Base-by-base conservation (phyloP, 768 basidiomycete species). In the Auriscalpium vulgare region DNA sequence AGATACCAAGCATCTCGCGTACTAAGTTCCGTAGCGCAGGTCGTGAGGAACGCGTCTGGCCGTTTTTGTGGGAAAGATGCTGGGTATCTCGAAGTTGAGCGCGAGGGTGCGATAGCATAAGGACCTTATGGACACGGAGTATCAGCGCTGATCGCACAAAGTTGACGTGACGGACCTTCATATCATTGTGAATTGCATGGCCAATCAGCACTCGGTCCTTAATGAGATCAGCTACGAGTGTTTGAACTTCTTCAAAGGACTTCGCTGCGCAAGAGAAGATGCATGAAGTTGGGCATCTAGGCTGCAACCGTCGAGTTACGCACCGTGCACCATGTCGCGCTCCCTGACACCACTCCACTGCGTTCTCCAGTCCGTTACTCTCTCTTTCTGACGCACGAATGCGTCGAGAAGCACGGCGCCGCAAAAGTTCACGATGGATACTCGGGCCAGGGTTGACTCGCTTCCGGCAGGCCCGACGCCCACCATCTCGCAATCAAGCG, bases 401-500 rank as follows among this genome's bases (percentile, higher is more conserved):
- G 79, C 87, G 64, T 97, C 95, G 59, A 97, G 67, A 44, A 87
- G 73, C 29, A 89, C 75, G 1, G 78, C 83, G 0, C 95, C 95
- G 57, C 90, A 75, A 66, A 83, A 95, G 69, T 97, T 95, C 55
- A 97, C 92, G 43, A 97, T 67, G 51, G 88, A 90, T 59, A 95
- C 89, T 36, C 95, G 84, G 1, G 93, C 95, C 13, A 97, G 78
- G 0, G 87, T 85, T 0, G 89, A 92, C 67, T 95, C 91, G 3
- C 70, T 70, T 19, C 91, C 91, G 23, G 85, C 78, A n/a, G 82
- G 77, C 1, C 93, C 93, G n/a, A 95, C 80, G 5, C 94, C 94
- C 10, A 98, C 95, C 93, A 98, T 97, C 71, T 98, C 95, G 64
- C 95, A 98, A 70, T 99, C 95, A 34, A 99, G 74, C 0, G 92